Evolutionary conservation across 441 rosid genomes (phyloP).

Genomic region (Biscutella auriculata): DNA sequence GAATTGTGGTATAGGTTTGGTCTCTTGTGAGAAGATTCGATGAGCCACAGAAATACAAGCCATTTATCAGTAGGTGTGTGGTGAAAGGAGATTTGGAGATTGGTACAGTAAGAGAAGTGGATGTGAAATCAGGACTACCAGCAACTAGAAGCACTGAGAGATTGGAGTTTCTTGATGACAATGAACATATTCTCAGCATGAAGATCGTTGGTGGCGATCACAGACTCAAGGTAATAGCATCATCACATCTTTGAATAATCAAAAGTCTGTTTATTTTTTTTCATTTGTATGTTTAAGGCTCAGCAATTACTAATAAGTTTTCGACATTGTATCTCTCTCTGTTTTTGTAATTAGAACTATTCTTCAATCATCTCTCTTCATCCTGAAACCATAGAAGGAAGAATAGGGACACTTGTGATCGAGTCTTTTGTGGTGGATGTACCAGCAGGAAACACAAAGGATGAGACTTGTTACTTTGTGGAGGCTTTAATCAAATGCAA

Average conservation of each 20-base stretch:
- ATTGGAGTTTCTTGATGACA: conserved; percentile 54
- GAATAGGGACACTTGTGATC: conserved; percentile 45
- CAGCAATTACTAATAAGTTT: too few species aligned
- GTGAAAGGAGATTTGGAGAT: conserved; percentile 47
- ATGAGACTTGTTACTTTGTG: conserved; percentile 64
- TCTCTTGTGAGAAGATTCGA: conserved; percentile 65
- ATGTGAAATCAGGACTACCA: conserved; percentile 62
- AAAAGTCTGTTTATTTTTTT: too few species aligned
- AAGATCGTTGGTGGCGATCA: conserved; percentile 68
- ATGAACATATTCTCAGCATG: conserved; percentile 51
- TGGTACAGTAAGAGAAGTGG: conserved; percentile 66
- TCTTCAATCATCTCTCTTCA: conserved; percentile 62
- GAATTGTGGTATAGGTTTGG: conserved; percentile 34
- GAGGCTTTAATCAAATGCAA: conserved; percentile 63
- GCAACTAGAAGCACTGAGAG: conserved; percentile 66
- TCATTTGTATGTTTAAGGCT: too few species aligned
- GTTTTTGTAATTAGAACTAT: conserved; percentile 35
- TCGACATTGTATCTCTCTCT: too few species aligned
- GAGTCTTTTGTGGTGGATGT: conserved; percentile 64
- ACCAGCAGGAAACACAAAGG: conserved; percentile 61
- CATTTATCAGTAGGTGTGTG: conserved; percentile 55
- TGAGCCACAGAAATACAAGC: conserved; percentile 64
- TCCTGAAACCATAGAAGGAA: conserved; percentile 47
- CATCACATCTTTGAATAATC: neutral
- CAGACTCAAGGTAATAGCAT: conserved; percentile 40